Evolutionary conservation across 306 rosid species (phyloP), one percentile per base, ranked within the genome.

Genomic region (Oxytropis ochrocephala): DNA sequence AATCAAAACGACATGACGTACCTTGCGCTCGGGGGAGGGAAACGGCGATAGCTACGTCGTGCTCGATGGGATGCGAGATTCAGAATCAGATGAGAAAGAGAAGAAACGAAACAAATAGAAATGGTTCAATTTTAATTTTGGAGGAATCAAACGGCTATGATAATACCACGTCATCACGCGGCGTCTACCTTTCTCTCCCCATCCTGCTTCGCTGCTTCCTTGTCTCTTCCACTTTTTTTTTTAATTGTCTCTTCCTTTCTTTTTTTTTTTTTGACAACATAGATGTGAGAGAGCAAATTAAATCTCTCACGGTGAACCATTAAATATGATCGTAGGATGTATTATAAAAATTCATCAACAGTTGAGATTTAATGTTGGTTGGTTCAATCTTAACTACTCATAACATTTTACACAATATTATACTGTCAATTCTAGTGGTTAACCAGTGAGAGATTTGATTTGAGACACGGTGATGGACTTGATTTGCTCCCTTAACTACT

Each of bases 141-240:
- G 11, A 16, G 36, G 11, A 46, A 53, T 52, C 57, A 3, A 33
- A 79, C 67, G 58, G 79, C 21, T 74, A 14, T 0, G 63, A 68
- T 46, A 33, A 12, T 0, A 63, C 79, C 83, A 73, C 79, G 32
- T 77, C 73, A 35, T 50, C 1, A 41, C 5, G 60, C 52, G 64
- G 43, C 13, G 52, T 33, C 49, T 13, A 56, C n/a, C 49, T 72
- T 16, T 35, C 50, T 47, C 2, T 38, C 55, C 5, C 4, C 44
- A 12, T 42, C 18, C 11, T 7, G 29, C 35, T 5, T 6, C 13
- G 14, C 62, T 58, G 16, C 48, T 61, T 50, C 65, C 30, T 60
- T 58, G 35, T 52, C 30, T 76, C 52, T 70, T 50, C 21, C 33
- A 42, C 41, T 2, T 7, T 38, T 49, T 1, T 21, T n/a, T 41